These are phyloP conservation scores for Senecio squalidus DNA, from an alignment of 140 eudicot genomes.

Conservation along the genomic window DNA sequence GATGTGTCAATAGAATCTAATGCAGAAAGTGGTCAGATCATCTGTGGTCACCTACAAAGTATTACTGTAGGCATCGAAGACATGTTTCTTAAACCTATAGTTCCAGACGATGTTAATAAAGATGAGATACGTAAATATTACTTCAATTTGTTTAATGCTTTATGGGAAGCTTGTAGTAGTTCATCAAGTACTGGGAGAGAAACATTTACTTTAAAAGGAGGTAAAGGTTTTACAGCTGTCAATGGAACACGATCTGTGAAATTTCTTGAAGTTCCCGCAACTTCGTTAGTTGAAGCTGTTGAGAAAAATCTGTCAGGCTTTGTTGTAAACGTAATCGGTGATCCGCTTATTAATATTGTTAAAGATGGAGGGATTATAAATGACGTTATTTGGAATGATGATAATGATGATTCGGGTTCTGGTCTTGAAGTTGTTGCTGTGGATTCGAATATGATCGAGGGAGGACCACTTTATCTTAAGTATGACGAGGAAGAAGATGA, in stretches of 20 bases:
- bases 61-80: conserved; percentile 91
- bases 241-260: conserved; percentile 90
- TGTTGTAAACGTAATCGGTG: conserved; percentile 83
- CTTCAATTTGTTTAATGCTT: conserved; percentile 57
- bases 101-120: conserved; percentile 49
- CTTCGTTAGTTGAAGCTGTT: conserved; percentile 48
- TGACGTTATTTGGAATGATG: conserved; percentile 49
- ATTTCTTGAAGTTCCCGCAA: conserved; percentile 74
- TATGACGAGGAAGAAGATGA: conserved; percentile 68
- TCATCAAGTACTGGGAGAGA: conserved; percentile 88
- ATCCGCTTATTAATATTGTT: conserved; percentile 55
- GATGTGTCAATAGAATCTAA: conserved; percentile 79
- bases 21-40: conserved; percentile 74
- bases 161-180: conserved; percentile 94
- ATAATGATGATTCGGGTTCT: conserved; percentile 41
- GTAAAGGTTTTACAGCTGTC: conserved; percentile 76
- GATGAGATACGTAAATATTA: conserved; percentile 47
- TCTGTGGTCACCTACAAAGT: conserved; percentile 67
- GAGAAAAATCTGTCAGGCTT: conserved; percentile 64
- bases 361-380: conserved; percentile 64
- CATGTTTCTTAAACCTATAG: conserved; percentile 76
- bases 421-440: conserved; percentile 34
- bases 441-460: conserved; percentile 32
- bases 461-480: conserved; percentile 81
- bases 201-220: conserved; percentile 72